Evolutionary conservation across 148 eudicot species (phyloP).

Genomic region (Fallopia convolvulus): DNA sequence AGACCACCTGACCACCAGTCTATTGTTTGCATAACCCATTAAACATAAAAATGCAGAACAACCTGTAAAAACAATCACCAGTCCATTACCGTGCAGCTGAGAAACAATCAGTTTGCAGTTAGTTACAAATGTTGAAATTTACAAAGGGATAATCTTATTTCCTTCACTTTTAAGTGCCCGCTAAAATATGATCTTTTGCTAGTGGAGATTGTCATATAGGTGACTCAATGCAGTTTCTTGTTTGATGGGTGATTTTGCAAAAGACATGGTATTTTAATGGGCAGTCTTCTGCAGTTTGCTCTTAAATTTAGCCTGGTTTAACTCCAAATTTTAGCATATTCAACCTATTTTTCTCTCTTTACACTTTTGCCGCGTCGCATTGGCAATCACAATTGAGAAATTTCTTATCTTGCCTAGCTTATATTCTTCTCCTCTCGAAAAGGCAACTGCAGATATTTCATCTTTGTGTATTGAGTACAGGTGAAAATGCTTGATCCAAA

Average conservation of each 20-base stretch:
- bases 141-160: neutral
- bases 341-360: neutral
- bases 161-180: neutral
- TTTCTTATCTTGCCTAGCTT: neutral
- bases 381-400: neutral
- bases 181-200: neutral
- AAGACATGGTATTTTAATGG: neutral
- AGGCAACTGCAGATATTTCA: neutral
- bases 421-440: neutral
- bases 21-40: neutral
- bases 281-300: neutral
- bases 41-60: neutral
- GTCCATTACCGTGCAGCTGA: neutral
- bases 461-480: constrained; percentile 30
- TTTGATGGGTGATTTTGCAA: neutral
- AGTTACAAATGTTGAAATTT: neutral
- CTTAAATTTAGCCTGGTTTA: neutral
- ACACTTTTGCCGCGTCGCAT: neutral
- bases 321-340: neutral
- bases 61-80: neutral
- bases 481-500: constrained; percentile 77
- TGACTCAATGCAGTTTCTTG: neutral
- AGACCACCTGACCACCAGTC: neutral
- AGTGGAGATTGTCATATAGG: neutral
- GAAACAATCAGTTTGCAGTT: neutral